Conservation (phyloP, 768 basidiomycete species). For the Tricholoma sp. region DNA sequence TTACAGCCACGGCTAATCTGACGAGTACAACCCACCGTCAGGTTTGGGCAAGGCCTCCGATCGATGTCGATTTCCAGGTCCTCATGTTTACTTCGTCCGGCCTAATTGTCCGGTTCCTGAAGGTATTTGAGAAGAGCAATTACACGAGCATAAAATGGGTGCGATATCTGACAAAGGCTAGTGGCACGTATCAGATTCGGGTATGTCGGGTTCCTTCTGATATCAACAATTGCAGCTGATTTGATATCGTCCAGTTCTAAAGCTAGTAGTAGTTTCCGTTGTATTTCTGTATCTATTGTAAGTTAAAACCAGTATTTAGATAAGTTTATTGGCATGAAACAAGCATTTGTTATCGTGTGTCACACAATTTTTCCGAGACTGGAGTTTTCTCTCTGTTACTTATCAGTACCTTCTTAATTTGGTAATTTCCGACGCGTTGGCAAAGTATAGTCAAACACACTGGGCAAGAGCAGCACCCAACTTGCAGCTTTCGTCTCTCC, state of each 20-base stretch:
- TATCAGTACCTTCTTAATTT: background rate
- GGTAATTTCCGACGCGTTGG: constrained; percentile 11
- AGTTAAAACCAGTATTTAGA: background rate
- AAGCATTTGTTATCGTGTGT: background rate
- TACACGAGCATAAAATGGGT: constrained; percentile 98
- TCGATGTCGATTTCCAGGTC: constrained; percentile 98
- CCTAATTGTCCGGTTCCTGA: constrained; percentile 92
- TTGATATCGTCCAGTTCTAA: background rate
- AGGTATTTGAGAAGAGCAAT: constrained; percentile 94
- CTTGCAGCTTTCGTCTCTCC: constrained; percentile 6
- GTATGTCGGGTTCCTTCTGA: constrained; percentile 42
- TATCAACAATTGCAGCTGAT: background rate
- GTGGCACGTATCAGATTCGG: constrained; percentile 89
- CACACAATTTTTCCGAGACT: background rate
- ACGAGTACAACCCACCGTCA: constrained; percentile 89
- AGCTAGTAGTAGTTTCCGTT: background rate
- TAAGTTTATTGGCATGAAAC: background rate
- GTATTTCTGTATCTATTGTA: constrained; percentile 2
- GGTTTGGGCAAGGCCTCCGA: constrained; percentile 97
- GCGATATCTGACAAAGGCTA: constrained; percentile 89
- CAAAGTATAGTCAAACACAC: constrained; percentile 3
- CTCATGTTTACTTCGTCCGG: constrained; percentile 99
- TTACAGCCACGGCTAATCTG: constrained; percentile 76
- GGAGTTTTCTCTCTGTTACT: background rate
- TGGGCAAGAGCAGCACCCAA: background rate